Conservation (phyloP, 1,284 basidiomycete species). For the Trichosporon sp. region DNA sequence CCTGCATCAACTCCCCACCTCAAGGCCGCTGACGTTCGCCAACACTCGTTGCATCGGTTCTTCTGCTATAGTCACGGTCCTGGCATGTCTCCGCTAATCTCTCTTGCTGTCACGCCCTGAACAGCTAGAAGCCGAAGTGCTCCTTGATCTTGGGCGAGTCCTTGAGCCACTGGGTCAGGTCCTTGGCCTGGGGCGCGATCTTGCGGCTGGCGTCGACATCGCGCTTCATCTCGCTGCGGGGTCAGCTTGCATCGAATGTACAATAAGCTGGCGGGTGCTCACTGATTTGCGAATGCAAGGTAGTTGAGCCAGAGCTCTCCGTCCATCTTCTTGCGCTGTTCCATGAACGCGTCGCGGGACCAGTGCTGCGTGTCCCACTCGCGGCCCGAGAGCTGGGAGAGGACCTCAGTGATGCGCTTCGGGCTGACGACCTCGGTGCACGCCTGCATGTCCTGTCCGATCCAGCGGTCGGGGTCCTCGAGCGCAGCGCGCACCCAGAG, state of each 20-base stretch:
- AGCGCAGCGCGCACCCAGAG: conserved; percentile 33
- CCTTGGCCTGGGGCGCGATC: conserved; percentile 12
- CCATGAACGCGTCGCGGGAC: conserved; percentile 12
- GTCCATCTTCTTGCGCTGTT: neutral
- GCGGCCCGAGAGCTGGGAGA: conserved; percentile 12
- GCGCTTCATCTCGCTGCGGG: conserved; percentile 11
- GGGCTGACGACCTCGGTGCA: conserved; percentile 14
- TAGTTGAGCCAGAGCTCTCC: conserved; percentile 23
- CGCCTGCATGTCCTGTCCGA: conserved; percentile 23
- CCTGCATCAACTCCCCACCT: no score
- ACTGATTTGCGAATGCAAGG: conserved; percentile 16
- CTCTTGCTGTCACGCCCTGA: no score
- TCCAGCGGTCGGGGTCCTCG: conserved; percentile 31
- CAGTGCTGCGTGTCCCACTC: conserved; percentile 4
- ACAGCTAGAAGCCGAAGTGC: conserved; percentile 2
- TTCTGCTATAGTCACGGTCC: no score
- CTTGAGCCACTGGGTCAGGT: conserved; percentile 9
- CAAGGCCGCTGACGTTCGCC: no score
- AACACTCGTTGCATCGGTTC: no score
- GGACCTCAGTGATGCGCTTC: conserved; percentile 5
- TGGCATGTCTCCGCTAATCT: no score
- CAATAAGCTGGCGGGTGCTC: neutral
- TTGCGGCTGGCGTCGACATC: conserved; percentile 5
- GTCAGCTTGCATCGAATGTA: neutral
- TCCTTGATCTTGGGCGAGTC: neutral